Percentiles rank a stretch among this genome's conserved stretches.
phyloP scores from a whole-genome alignment of 2,329 filamentous ascomycete genomes.

The Septoria linicola region DNA sequence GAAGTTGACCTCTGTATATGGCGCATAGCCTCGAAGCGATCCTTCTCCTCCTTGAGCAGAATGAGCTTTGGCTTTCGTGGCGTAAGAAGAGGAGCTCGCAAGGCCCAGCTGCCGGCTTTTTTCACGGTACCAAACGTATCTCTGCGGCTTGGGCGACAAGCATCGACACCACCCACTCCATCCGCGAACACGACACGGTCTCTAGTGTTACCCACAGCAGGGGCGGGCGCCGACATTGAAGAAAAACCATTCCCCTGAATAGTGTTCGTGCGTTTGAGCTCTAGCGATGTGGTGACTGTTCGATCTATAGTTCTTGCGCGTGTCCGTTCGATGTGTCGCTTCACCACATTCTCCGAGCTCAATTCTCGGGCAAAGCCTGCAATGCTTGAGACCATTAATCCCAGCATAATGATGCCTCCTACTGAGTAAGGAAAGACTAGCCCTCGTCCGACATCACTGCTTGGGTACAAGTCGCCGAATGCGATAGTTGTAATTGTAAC shows the following conservation, averaged over 20 bases:
- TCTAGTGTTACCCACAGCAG: constrained; percentile 13
- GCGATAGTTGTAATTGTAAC: constrained; percentile 63
- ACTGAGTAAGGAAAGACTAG: constrained; percentile 82
- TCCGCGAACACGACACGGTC: constrained; percentile 20
- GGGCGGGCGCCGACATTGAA: constrained; percentile 20
- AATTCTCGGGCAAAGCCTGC: constrained; percentile 63
- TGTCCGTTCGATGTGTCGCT: constrained; percentile 56
- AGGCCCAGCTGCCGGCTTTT: constrained; percentile 24
- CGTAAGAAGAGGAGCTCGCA: constrained; percentile 19
- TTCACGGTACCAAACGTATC: constrained; percentile 19
- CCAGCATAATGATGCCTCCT: constrained; percentile 78
- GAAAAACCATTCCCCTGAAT: not conserved
- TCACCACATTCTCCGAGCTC: constrained; percentile 61
- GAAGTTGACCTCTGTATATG: constrained; percentile 68
- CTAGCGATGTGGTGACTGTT: constrained; percentile 54
- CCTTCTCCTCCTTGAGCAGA: constrained; percentile 54
- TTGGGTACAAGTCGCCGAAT: constrained; percentile 62
- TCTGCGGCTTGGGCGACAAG: not conserved
- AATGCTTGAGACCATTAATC: constrained; percentile 79
- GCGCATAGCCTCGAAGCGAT: constrained; percentile 58
- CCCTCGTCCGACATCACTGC: constrained; percentile 60
- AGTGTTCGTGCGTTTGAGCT: constrained; percentile 40
- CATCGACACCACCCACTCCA: constrained; percentile 2
- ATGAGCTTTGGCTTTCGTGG: constrained; percentile 49
- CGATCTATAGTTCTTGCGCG: constrained; percentile 56